Evolutionary conservation across 1,139 yeast genomes (phyloP).

Genomic region (Zygosaccharomyces pseudobailii): DNA sequence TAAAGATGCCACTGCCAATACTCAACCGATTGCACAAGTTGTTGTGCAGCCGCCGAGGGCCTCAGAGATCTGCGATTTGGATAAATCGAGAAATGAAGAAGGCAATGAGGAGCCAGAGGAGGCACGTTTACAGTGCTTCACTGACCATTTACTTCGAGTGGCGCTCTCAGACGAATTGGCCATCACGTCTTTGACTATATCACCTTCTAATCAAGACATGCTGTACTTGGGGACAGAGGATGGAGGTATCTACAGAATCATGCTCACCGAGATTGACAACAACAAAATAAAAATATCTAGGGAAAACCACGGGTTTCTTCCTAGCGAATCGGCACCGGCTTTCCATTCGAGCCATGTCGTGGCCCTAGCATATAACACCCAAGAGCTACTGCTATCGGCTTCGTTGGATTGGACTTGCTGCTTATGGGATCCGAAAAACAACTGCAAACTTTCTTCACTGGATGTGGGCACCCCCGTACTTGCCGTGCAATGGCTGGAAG

Average conservation of each 20-base stretch:
- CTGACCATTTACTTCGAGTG: slow-evolving; percentile 14
- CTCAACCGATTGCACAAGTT: slow-evolving; percentile 4
- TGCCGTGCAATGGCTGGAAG: slow-evolving; percentile 15
- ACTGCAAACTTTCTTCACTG: slow-evolving; percentile 12
- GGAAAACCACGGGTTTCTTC: slow-evolving; percentile 25
- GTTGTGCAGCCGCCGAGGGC: slow-evolving; percentile 18
- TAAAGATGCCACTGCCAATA: slow-evolving; percentile 9
- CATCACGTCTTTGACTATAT: slow-evolving; percentile 17
- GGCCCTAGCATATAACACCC: slow-evolving; percentile 4
- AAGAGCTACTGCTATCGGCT: slow-evolving; percentile 20
- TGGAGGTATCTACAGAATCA: slow-evolving; percentile 27
- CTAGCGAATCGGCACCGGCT: slow-evolving; percentile 12
- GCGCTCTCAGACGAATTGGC: slow-evolving; percentile 21
- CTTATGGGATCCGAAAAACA: slow-evolving; percentile 23
- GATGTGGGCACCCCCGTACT: slow-evolving; percentile 20
- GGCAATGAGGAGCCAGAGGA: neutral
- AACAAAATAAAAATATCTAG: slow-evolving; percentile 8
- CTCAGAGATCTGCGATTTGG: slow-evolving; percentile 11
- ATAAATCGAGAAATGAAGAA: neutral
- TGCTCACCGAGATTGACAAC: slow-evolving; percentile 7
- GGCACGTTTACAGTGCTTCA: slow-evolving; percentile 4
- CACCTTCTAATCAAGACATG: slow-evolving; percentile 19
- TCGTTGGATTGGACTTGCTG: slow-evolving; percentile 25
- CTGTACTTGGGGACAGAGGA: slow-evolving; percentile 28
- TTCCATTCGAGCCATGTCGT: slow-evolving; percentile 16